Evolutionary conservation across 345 rosid genomes (phyloP), one percentile per base, ranked within the genome.

Genomic region (Bruguiera gymnorhiza): DNA sequence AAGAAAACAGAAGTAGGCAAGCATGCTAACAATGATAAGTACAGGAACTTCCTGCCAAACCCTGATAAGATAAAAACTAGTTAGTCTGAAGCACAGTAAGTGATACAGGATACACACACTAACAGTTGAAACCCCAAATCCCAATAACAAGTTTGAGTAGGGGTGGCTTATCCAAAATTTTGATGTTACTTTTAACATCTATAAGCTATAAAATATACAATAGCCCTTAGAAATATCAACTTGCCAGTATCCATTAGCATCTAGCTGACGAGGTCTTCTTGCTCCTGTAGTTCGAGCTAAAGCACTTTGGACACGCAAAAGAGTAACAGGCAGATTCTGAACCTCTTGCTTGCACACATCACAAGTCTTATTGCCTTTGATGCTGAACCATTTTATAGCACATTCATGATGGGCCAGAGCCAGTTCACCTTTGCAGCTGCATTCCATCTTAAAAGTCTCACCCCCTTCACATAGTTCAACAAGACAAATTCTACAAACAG

Each of bases 391-490:
- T 82, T 94, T 94, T 20, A 91, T 75, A 58, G 97, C 97, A 79
- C 98, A 94, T 56, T 89, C 97, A 81, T 81, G 84, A 79, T 91
- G 98, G 18, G 97, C 98, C 69, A 94, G 80, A 76, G 96, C 96
- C 39, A 94, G 97, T 73, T 94, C 97, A 0, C 98, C 98, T 89
- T 89, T 94, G 86, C 97, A 94, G 80, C 96, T 94, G 85, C 97
- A 94, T 74, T 94, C 98, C 95, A 94, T 89, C 87, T 91, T 89
- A 31, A 94, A 78, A 13, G 98, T 94, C 81, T 94, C 96, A 4
- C 98, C 98, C 34, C 95, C 96, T 89, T 94, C 97, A 60, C 92
- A 82, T 23, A 94, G 79, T n/a, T 89, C 98, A 43, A 85, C 86
- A 66, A 94, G 56, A 80, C 98, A 94, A 73, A 94, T 94, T 73